phyloP scores from a whole-genome alignment of 352 stramenopile genomes.

The Poterioochromonas sp. region DNA sequence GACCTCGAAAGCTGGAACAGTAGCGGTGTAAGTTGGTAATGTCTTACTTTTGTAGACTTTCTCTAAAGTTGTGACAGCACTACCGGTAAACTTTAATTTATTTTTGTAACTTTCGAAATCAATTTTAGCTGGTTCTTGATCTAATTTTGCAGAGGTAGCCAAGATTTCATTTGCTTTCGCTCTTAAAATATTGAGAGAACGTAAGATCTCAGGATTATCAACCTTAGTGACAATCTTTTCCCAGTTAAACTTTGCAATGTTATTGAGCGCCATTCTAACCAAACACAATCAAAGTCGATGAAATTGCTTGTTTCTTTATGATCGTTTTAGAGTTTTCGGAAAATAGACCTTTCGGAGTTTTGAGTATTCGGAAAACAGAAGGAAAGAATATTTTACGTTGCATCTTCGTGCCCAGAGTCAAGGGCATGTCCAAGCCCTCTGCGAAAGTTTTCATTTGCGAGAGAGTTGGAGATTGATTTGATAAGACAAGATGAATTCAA shows the following conservation, averaged over 20 bases:
- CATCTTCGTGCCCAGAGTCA: too few species aligned
- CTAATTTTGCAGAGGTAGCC: not conserved
- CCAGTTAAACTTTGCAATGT: slow-evolving; percentile 2
- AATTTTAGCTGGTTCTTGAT: not conserved
- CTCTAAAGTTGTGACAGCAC: slow-evolving; percentile 17
- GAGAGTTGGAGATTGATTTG: too few species aligned
- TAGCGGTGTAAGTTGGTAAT: not conserved
- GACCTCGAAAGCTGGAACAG: slow-evolving; percentile 1
- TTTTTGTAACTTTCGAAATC: slow-evolving; percentile 30
- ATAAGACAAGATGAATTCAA: too few species aligned
- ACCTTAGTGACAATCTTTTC: slow-evolving; percentile 16
- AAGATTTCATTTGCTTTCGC: not conserved
- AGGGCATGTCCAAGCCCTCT: too few species aligned
- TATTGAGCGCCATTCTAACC: not conserved
- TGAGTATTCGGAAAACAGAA: too few species aligned
- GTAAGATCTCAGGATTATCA: not conserved
- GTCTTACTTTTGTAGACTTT: slow-evolving; percentile 14
- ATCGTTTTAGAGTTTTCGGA: too few species aligned
- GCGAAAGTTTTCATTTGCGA: too few species aligned
- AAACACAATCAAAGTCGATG: too few species aligned
- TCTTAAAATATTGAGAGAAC: not conserved
- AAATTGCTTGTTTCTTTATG: too few species aligned
- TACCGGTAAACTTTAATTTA: slow-evolving; percentile 23
- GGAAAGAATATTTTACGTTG: too few species aligned
- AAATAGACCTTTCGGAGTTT: too few species aligned